Evolutionary conservation across 2,329 filamentous ascomycete genomes (phyloP), one percentile per base, ranked within the genome.

Genomic region (Coniochaeta prunicola): DNA sequence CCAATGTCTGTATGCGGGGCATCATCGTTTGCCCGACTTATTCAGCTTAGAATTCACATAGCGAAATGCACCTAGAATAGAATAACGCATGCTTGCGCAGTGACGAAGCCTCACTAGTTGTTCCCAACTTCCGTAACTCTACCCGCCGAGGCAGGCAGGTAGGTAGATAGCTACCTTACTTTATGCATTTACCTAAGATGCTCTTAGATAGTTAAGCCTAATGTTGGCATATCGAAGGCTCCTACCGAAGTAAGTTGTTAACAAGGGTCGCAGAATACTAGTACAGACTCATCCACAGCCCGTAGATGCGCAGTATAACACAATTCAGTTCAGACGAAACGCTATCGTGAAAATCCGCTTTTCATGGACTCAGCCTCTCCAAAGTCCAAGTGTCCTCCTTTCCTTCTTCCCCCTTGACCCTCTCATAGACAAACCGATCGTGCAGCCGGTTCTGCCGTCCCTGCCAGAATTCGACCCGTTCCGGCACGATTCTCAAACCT

Each of bases 391-490:
- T 75, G 3, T 73, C 76, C 58, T 74, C 53, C 19, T 66, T 72
- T 12, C 66, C 73, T 57, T 53, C 48, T 24, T 33, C 30, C 7
- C 76, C 77, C 56, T 83, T 10, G 3, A 38, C 80, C 70, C 83
- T 86, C 59, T 85, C 84, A 75, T 97, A 97, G 62, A 87, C 82
- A 71, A 99, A 97, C 26, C 94, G 88, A 79, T 99, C 94, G 75
- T 99, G 94, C 73, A 99, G 76, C 60, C 94, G 82, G 75, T 88
- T 96, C 70, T 91, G 83, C 67, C 94, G 83, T 2, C 94, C 94
- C 79, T 97, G 92, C 86, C 94, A 99, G 72, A 99, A 99, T 80
- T 99, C 94, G 55, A 99, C 82, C 66, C 85, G 84, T 69, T 92
- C 89, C 0, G 94, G 93, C 63, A 92, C 81, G 61, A 99, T 83